Conservation (phyloP, 192 early-diverging fungal genomes). For the Allomyces javanicus region DNA sequence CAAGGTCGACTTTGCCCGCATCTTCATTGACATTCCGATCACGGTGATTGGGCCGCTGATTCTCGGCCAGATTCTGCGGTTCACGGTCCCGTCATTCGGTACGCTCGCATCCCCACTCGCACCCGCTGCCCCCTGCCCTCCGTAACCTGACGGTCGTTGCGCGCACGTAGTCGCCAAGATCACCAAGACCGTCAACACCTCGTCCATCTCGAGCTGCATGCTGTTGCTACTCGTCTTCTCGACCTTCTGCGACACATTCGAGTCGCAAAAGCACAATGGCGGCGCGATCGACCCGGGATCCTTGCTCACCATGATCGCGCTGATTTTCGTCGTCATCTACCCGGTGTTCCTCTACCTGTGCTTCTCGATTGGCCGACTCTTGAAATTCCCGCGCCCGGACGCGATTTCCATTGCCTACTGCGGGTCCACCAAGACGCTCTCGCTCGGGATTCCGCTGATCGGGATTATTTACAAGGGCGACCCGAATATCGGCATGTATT, state of each 20-base stretch:
- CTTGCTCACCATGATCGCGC: slow-evolving; percentile 28
- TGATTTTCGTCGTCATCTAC: slow-evolving; percentile 29
- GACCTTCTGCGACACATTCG: slow-evolving; percentile 51
- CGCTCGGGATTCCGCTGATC: slow-evolving; percentile 54
- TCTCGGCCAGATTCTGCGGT: slow-evolving; percentile 34
- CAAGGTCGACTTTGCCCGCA: slow-evolving; percentile 22
- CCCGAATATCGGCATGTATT: slow-evolving; percentile 34
- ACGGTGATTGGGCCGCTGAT: slow-evolving; percentile 44
- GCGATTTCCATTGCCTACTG: slow-evolving; percentile 47
- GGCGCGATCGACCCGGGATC: slow-evolving; percentile 16
- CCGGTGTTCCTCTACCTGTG: slow-evolving; percentile 25
- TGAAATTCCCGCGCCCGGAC: slow-evolving; percentile 26
- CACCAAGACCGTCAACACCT: slow-evolving; percentile 25
- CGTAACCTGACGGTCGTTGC: too few species aligned
- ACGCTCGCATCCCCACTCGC: slow-evolving; percentile 4
- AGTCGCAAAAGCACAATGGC: too few species aligned
- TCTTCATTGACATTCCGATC: slow-evolving; percentile 29
- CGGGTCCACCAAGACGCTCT: slow-evolving; percentile 53
- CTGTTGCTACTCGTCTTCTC: slow-evolving; percentile 48
- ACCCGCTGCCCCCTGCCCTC: too few species aligned
- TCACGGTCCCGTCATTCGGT: slow-evolving; percentile 13
- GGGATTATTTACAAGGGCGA: slow-evolving; percentile 37
- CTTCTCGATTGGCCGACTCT: slow-evolving; percentile 20
- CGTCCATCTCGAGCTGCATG: slow-evolving; percentile 29
- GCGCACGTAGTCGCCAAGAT: slow-evolving; percentile 17